A percentile compares a stretch with the other conserved stretches of the same genome.
Evolutionary conservation across 1,284 basidiomycete genomes (phyloP).

Genomic region (Cryptococcus sp.): DNA sequence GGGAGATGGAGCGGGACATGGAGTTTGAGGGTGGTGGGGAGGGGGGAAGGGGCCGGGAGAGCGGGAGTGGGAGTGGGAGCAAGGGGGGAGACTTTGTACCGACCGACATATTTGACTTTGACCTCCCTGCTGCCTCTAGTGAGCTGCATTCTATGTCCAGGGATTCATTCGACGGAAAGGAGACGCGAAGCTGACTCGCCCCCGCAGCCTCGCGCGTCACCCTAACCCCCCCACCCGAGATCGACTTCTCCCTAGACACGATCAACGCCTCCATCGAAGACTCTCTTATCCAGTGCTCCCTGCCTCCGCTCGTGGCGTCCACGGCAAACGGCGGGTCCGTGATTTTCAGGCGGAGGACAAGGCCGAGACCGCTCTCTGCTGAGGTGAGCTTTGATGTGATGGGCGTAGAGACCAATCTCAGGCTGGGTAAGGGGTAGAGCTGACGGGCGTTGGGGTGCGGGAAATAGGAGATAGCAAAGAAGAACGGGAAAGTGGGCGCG

Average conservation of each 20-base stretch:
- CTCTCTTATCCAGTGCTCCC: constrained; percentile 18
- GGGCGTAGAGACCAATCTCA: neutral
- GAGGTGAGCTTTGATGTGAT: constrained; percentile 13
- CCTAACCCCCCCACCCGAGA: constrained; percentile 21
- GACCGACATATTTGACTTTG: constrained; percentile 19
- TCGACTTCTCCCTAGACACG: constrained; percentile 5
- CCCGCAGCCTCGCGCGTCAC: constrained; percentile 22
- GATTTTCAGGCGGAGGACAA: constrained; percentile 29
- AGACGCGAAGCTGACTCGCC: neutral
- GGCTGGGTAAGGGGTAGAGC: neutral
- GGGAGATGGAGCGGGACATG: neutral
- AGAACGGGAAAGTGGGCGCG: constrained; percentile 5
- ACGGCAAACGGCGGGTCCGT: constrained; percentile 35
- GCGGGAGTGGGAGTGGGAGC: too few species aligned
- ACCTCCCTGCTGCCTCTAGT: constrained; percentile 28
- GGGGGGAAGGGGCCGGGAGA: neutral
- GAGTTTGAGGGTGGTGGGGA: neutral
- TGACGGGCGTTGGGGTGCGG: neutral
- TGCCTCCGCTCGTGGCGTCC: constrained; percentile 29
- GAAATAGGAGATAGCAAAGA: constrained; percentile 4
- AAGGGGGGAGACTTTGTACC: constrained; percentile 8
- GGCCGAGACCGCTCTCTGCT: constrained; percentile 15
- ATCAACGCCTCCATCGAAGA: neutral
- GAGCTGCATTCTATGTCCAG: neutral
- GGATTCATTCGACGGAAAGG: too few species aligned